Base-by-base conservation (phyloP, 768 basidiomycete genomes). In the Mycena floridula region DNA sequence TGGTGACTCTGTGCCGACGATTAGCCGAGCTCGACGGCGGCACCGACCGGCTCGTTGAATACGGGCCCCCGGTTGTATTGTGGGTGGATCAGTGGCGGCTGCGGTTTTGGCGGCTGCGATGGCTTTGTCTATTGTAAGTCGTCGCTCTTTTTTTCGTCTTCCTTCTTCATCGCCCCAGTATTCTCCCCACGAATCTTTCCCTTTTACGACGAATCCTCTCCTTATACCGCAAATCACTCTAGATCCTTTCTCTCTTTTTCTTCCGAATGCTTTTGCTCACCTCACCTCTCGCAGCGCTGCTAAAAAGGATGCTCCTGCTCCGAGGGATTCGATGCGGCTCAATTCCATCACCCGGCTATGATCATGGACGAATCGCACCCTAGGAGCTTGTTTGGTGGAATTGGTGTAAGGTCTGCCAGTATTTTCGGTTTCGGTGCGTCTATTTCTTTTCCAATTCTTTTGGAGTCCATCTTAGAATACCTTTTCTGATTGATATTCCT, bases 51-150 rank as follows among this genome's bases (percentile, higher is more conserved):
- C 18, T 59, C 56, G 7, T 36, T 69, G 37, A 62, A 62, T 37
- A 63, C 69, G 13, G 74, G 72, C n/a, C 54, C n/a, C 54, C 69
- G 21, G 58, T 76, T 38, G 65, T 22, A 51, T 65, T 18, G 65
- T 56, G 0, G 74, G 70, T 20, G 69, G 63, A 37, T 59, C 74
- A 23, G 59, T 58, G 2, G 73, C 63, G 20, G 46, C 63, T 25
- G 35, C 67, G 46, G 58, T 65, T 20, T 71, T 64, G 43, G 52
- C 65, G 21, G 25, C 40, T 15, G 45, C 72, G 46, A 36, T 67
- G 46, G 58, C 65, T 20, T 71, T 64, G n/a, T 49, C 72, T 47
- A 50, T 73, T 35, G 72, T 73, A 56, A n/a, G 66, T 37, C n/a
- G n/a, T n/a, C n/a, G n/a, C n/a, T 55, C 49, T 73, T 47, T 50